Percentiles rank a stretch among this genome's conserved stretches.
Conservation (phyloP, 2,329 filamentous ascomycete species). For the Periconia macrospinosa region DNA sequence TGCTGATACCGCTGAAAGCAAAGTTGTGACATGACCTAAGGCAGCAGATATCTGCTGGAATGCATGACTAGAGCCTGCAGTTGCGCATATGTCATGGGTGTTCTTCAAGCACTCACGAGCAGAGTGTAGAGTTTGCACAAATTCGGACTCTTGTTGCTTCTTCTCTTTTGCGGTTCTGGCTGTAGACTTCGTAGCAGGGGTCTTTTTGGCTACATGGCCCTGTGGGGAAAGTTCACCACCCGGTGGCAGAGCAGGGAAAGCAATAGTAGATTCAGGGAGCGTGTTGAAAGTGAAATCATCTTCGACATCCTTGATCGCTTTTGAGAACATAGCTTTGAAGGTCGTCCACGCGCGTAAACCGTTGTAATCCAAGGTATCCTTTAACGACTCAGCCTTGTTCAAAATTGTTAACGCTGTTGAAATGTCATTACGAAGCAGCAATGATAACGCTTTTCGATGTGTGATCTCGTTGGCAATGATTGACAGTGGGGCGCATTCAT, state of each 20-base stretch:
- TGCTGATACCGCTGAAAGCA: constrained; percentile 42
- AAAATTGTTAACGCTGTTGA: constrained; percentile 31
- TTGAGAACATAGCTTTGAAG: constrained; percentile 68
- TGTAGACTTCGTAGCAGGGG: constrained; percentile 8
- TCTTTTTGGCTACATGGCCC: constrained; percentile 15
- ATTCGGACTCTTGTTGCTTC: constrained; percentile 41
- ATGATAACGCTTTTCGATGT: constrained; percentile 53
- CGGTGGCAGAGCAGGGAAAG: constrained; percentile 68
- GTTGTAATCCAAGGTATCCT: constrained; percentile 44
- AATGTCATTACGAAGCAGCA: constrained; percentile 35
- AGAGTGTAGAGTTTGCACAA: constrained; percentile 63
- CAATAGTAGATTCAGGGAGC: constrained; percentile 89
- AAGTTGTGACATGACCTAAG: constrained; percentile 40
- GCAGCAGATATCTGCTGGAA: constrained; percentile 55
- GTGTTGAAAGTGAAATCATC: constrained; percentile 85
- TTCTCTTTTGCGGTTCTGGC: constrained; percentile 25
- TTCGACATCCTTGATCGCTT: constrained; percentile 72
- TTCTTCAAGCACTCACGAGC: constrained; percentile 68
- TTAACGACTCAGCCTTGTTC: constrained; percentile 23
- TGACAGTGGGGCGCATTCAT: constrained; percentile 43
- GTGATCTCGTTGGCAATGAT: constrained; percentile 53
- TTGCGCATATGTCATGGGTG: constrained; percentile 59
- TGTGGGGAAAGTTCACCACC: constrained; percentile 32
- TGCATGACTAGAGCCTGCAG: constrained; percentile 57
- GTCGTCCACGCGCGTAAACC: constrained; percentile 60